Percentiles rank a stretch among this genome's conserved stretches.
Conservation (phyloP, 1,139 yeast species). For the Lodderomyces pseudojiufengensis region DNA sequence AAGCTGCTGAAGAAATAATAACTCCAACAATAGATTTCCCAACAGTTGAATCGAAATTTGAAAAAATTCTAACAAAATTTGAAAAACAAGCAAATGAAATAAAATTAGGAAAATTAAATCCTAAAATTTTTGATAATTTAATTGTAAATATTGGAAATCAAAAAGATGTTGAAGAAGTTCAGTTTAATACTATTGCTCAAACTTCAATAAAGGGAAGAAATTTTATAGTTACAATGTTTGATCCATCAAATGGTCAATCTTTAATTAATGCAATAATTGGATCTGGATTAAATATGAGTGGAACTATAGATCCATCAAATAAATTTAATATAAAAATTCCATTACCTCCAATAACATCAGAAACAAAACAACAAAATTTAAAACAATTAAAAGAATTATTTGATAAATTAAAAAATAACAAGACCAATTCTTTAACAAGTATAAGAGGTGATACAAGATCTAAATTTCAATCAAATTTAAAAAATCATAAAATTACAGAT, state of each 20-base stretch:
- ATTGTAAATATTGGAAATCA: slow-evolving; percentile 36
- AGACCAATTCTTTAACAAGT: slow-evolving; percentile 40
- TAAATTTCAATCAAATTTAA: slow-evolving; percentile 45
- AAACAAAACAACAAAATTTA: slow-evolving; percentile 54
- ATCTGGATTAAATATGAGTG: slow-evolving; percentile 69
- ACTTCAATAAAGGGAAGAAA: slow-evolving; percentile 71
- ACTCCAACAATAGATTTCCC: slow-evolving; percentile 31
- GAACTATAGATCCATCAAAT: slow-evolving; percentile 69
- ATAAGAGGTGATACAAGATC: slow-evolving; percentile 62
- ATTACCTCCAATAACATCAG: slow-evolving; percentile 72
- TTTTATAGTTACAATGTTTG: slow-evolving; percentile 74
- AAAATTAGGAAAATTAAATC: slow-evolving; percentile 65
- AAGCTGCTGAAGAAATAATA: slow-evolving; percentile 14
- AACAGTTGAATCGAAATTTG: slow-evolving; percentile 45
- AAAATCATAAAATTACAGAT: slow-evolving; percentile 54
- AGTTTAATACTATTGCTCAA: slow-evolving; percentile 67
- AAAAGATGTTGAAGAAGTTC: slow-evolving; percentile 36
- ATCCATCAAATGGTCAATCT: slow-evolving; percentile 66
- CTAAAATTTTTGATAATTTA: slow-evolving; percentile 61
- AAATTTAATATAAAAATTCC: slow-evolving; percentile 72
- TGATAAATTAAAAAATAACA: slow-evolving; percentile 58
- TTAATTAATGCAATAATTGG: slow-evolving; percentile 68
- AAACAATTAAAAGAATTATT: slow-evolving; percentile 59
- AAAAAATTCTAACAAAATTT: slow-evolving; percentile 49
- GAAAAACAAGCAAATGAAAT: slow-evolving; percentile 55